A percentile compares a stretch with the other conserved stretches of the same genome.
phyloP scores from a whole-genome alignment of 495 filamentous ascomycete species.

The Lasiosphaeria hispida region DNA sequence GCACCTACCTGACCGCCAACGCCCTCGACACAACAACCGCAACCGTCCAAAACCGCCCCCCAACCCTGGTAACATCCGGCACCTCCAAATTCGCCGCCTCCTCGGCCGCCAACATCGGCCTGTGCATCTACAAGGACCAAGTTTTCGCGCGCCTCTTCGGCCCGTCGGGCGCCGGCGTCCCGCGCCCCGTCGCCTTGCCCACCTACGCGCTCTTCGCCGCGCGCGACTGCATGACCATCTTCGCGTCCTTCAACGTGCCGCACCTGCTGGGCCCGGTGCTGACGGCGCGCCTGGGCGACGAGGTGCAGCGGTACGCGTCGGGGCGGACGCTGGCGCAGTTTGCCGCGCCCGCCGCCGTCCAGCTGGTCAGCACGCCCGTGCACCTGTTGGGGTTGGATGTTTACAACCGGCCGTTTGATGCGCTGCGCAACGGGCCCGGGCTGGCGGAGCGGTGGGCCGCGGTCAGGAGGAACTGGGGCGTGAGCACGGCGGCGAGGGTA shows the following conservation, averaged over 20 bases:
- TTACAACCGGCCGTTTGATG: slow-evolving; percentile 66
- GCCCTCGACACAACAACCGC: slow-evolving; percentile 76
- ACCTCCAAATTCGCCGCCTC: slow-evolving; percentile 82
- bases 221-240: slow-evolving; percentile 88
- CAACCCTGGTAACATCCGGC: slow-evolving; percentile 63
- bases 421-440: slow-evolving; percentile 31
- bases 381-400: slow-evolving; percentile 86
- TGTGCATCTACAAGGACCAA: slow-evolving; percentile 92
- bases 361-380: slow-evolving; percentile 79
- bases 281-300: slow-evolving; percentile 50
- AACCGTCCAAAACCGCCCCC: slow-evolving; percentile 56
- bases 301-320: slow-evolving; percentile 35
- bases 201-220: slow-evolving; percentile 78
- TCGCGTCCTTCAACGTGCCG: slow-evolving; percentile 90
- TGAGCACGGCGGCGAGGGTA: slow-evolving; percentile 77
- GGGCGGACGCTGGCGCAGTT: slow-evolving; percentile 73
- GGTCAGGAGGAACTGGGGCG: slow-evolving; percentile 72
- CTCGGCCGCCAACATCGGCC: slow-evolving; percentile 76
- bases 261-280: slow-evolving; percentile 69
- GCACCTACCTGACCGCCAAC: slow-evolving; percentile 91
- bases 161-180: slow-evolving; percentile 41
- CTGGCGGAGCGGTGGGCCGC: slow-evolving; percentile 59
- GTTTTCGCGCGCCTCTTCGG: slow-evolving; percentile 84
- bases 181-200: slow-evolving; percentile 55
- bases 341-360: slow-evolving; percentile 73